Conservation (phyloP, 306 rosid genomes). For the Sesbania bispinosa region DNA sequence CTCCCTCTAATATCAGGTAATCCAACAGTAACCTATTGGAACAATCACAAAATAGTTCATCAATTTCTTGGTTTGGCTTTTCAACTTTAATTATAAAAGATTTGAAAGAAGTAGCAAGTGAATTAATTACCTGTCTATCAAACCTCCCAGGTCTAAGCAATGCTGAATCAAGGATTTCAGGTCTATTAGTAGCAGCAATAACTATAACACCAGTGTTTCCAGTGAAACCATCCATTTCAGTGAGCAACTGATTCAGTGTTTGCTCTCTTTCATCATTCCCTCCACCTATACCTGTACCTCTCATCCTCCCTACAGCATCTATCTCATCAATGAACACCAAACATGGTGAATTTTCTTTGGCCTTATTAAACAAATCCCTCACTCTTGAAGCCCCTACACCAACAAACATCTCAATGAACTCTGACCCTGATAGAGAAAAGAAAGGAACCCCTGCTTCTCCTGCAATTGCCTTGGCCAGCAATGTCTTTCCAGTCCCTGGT, state of each 20-base stretch:
- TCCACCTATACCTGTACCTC: constrained; percentile 88
- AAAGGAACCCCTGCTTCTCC: constrained; percentile 92
- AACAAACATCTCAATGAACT: constrained; percentile 83
- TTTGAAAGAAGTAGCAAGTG: background rate
- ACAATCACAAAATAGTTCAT: background rate
- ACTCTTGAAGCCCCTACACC: constrained; percentile 88
- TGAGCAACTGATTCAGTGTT: constrained; percentile 73
- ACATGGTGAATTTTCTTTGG: constrained; percentile 69
- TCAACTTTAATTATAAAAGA: background rate
- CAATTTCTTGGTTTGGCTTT: background rate
- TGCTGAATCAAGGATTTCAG: constrained; percentile 77
- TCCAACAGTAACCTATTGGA: constrained; percentile 56
- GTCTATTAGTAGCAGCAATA: constrained; percentile 72
- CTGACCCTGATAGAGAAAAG: constrained; percentile 78
- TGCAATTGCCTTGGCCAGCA: constrained; percentile 78
- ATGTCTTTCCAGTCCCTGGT: constrained; percentile 81
- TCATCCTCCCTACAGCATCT: constrained; percentile 82
- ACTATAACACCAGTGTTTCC: constrained; percentile 71
- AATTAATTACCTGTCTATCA: constrained; percentile 59
- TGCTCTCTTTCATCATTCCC: constrained; percentile 85
- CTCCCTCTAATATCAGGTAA: constrained; percentile 76
- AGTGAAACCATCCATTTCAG: constrained; percentile 81
- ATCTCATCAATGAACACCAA: constrained; percentile 76
- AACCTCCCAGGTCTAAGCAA: constrained; percentile 79
- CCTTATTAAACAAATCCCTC: constrained; percentile 74